Evolutionary conservation across 169 alveolate species (phyloP), one percentile per base, ranked within the genome.

Genomic region (Amoebophrya sp.): DNA sequence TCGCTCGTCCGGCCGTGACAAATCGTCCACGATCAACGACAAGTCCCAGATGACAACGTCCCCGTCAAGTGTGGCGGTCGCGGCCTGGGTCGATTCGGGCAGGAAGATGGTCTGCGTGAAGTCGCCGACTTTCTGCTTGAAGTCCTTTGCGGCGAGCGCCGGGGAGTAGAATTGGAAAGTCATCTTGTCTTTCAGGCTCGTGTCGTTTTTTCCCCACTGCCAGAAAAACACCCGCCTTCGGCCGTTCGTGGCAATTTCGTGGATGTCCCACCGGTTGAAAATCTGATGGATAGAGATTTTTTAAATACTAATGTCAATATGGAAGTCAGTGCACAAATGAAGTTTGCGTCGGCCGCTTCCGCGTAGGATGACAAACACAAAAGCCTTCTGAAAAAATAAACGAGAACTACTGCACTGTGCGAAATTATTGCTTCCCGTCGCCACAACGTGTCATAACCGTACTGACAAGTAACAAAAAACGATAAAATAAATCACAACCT

Each of bases 1-100:
- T 91, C 97, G 95, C 94, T 97, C 97, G 95, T 96, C 97, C 0
- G 97, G 97, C 89, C 96, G 94, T 39, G 96, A 97, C 89, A 95
- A 95, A 91, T 96, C 97, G 92, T 96, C 98, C 32, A 96, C 94
- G 92, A 97, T 96, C 77, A 97, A 95, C 77, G 97, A 95, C 23
- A 95, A 94, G 94, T 96, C 97, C 97, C 98, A 97, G 35, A 97
- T 97, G 25, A 97, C 95, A 39, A 97, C 95, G 93, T 95, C 97
- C 38, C 98, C 98, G 77, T 96, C 97, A 33, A 93, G 93, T 29
- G 98, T 96, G 35, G 89, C 94, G 33, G 94, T 89, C 33, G 93
- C 91, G 25, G 93, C 94, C 77, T 95, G 94, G 41, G 95, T 93
- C 32, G 94, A 93, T 83, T 94, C 93, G 40, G 97, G 97, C 66